These are phyloP conservation scores for Xylaria longipes DNA, from an alignment of 495 filamentous ascomycete genomes.

Conservation along the genomic window DNA sequence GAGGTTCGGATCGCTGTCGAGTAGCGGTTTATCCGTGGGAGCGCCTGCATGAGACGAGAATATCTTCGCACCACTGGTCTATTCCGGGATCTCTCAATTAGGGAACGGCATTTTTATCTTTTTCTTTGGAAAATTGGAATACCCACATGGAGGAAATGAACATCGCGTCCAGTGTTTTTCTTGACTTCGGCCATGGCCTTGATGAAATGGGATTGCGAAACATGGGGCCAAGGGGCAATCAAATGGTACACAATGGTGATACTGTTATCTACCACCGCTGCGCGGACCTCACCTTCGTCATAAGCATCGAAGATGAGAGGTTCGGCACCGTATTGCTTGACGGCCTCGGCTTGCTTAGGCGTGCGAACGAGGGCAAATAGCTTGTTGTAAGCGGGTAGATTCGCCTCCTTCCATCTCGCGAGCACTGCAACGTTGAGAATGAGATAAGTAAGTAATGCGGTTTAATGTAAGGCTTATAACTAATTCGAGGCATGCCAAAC, in stretches of 20 bases:
- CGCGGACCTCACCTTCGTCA: conserved; percentile 36
- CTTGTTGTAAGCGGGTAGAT: conserved; percentile 48
- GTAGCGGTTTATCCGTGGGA: conserved; percentile 44
- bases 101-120: neutral
- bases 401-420: conserved; percentile 41
- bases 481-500: neutral
- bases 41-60: conserved; percentile 38
- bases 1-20: conserved; percentile 51
- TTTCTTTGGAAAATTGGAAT: neutral
- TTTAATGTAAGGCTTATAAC: neutral
- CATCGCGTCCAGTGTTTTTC: conserved; percentile 44
- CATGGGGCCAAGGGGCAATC: conserved; percentile 39
- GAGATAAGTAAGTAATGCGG: neutral
- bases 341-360: conserved; percentile 47
- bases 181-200: conserved; percentile 50
- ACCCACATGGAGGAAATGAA: conserved; percentile 54
- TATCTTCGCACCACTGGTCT: conserved; percentile 42
- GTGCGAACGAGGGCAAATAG: conserved; percentile 55
- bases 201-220: conserved; percentile 44
- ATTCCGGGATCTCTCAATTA: neutral
- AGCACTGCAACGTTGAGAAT: conserved; percentile 36
- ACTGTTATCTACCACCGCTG: conserved; percentile 46
- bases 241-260: conserved; percentile 55
- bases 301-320: conserved; percentile 45
- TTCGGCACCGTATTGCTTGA: conserved; percentile 52